A percentile compares a stretch with the other conserved stretches of the same genome.
Conservation (phyloP, 176 grass and related monocot species). For the Pontederia paniculata region DNA sequence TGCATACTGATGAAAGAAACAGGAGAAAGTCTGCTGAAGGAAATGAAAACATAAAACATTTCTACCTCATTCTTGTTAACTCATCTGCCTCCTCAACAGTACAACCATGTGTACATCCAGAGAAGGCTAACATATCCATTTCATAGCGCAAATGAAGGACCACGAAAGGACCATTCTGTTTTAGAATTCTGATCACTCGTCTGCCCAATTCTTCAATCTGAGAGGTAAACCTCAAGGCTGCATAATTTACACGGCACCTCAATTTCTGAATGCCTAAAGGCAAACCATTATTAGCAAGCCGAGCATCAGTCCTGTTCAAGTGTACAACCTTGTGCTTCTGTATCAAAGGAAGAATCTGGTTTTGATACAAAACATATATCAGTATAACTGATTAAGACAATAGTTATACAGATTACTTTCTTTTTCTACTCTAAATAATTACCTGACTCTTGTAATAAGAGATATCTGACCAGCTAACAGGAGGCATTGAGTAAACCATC, state of each 20-base stretch:
- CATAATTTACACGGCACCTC: slow-evolving; percentile 82
- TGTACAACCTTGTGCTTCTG: slow-evolving; percentile 65
- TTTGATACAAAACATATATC: slow-evolving; percentile 6
- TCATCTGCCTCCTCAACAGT: slow-evolving; percentile 66
- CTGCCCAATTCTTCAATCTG: slow-evolving; percentile 83
- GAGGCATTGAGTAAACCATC: slow-evolving; percentile 71
- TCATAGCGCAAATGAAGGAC: slow-evolving; percentile 96
- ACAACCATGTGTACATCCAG: slow-evolving; percentile 91
- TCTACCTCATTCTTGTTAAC: slow-evolving; percentile 75
- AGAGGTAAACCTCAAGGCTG: slow-evolving; percentile 61
- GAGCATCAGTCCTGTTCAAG: slow-evolving; percentile 89
- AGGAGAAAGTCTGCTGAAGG: background rate
- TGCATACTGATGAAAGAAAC: too few species aligned
- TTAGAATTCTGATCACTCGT: slow-evolving; percentile 60
- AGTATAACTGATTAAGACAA: slow-evolving; percentile 11
- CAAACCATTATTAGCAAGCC: slow-evolving; percentile 85
- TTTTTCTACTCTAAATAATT: background rate
- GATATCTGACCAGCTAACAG: slow-evolving; percentile 93
- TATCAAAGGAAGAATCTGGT: slow-evolving; percentile 86
- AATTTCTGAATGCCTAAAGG: slow-evolving; percentile 74
- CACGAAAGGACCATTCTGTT: slow-evolving; percentile 72
- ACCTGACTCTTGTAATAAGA: slow-evolving; percentile 88
- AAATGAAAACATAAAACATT: background rate
- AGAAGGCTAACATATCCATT: slow-evolving; percentile 99
- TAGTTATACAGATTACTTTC: background rate